Percentiles rank a stretch among this genome's conserved stretches.
These are phyloP conservation scores for Heliocybe sulcata DNA, from an alignment of 1,284 basidiomycete genomes.

Conservation along the genomic window DNA sequence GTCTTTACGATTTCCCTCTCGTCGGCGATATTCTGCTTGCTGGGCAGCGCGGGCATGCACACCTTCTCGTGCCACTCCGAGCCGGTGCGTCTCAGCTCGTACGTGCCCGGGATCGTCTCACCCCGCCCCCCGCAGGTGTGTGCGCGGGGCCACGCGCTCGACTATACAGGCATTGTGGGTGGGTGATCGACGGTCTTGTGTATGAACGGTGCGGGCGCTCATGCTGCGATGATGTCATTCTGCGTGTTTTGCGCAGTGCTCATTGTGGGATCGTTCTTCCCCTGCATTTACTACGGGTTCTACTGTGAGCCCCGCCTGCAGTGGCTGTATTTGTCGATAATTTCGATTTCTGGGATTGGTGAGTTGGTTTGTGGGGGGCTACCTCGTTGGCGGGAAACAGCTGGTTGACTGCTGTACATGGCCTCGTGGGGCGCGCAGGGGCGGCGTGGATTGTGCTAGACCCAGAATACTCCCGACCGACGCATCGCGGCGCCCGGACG, in stretches of 20 bases:
- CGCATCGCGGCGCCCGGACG: constrained; percentile 74
- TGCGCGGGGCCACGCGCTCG: constrained; percentile 47
- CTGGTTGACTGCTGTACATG: not conserved
- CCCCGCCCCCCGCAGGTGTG: constrained; percentile 23
- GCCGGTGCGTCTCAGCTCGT: constrained; percentile 41
- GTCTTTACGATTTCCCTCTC: constrained; percentile 65
- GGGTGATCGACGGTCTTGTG: constrained; percentile 13
- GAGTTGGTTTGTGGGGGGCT: constrained; percentile 22
- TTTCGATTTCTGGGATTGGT: constrained; percentile 59
- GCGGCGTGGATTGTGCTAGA: constrained; percentile 75
- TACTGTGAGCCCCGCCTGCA: constrained; percentile 53
- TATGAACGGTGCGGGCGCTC: not conserved
- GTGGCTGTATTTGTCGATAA: constrained; percentile 43
- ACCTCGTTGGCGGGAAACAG: not conserved
- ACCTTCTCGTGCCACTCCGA: constrained; percentile 70
- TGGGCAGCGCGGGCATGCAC: constrained; percentile 74
- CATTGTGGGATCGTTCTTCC: constrained; percentile 80
- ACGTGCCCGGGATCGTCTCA: constrained; percentile 1
- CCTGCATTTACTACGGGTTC: constrained; percentile 69
- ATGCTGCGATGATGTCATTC: constrained; percentile 2
- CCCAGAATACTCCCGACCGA: constrained; percentile 72
- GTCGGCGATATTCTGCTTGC: constrained; percentile 72
- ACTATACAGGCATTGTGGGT: constrained; percentile 67
- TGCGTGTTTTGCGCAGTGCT: constrained; percentile 27
- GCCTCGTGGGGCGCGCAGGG: constrained; percentile 25